These are phyloP conservation scores for Globisporangium cystogenes DNA, from an alignment of 352 stramenopile species.

Conservation along the genomic window DNA sequence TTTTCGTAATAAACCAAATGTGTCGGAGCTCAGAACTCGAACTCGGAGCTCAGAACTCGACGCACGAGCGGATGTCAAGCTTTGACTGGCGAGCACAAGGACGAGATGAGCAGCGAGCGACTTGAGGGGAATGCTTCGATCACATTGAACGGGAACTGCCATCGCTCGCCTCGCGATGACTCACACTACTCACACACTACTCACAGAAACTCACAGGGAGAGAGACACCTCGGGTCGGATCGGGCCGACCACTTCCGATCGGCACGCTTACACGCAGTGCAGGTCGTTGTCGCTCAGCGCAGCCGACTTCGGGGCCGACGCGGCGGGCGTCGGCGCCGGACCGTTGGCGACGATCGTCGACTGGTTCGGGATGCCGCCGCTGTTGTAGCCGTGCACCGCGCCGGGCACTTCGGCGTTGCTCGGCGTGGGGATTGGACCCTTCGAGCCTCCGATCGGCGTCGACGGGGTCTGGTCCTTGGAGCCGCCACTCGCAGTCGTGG, in stretches of 20 bases:
- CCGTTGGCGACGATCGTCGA: background rate
- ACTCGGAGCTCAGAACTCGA: too few relatives aligned
- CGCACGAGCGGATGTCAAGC: too few relatives aligned
- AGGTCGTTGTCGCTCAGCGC: slow-evolving; percentile 8
- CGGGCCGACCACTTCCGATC: background rate
- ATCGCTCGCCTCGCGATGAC: too few relatives aligned
- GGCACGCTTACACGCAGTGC: slow-evolving; percentile 9
- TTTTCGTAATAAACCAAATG: too few relatives aligned
- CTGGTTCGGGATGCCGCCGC: slow-evolving; percentile 6
- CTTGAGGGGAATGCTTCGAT: too few relatives aligned
- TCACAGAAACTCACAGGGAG: too few relatives aligned
- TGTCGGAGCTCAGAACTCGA: too few relatives aligned
- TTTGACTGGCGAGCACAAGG: too few relatives aligned
- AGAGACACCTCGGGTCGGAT: background rate
- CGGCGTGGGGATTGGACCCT: slow-evolving; percentile 5
- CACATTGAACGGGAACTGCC: too few relatives aligned
- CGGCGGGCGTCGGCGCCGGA: slow-evolving; percentile 8
- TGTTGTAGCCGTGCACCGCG: slow-evolving; percentile 9
- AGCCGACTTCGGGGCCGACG: slow-evolving; percentile 5
- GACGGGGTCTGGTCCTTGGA: background rate
- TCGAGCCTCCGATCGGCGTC: background rate
- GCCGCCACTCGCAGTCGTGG: background rate
- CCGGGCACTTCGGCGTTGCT: slow-evolving; percentile 3
- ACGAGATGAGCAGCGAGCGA: too few relatives aligned
- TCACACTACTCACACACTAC: too few relatives aligned